Evolutionary conservation across 139 green algal species (phyloP), one percentile per base, ranked within the genome.

Genomic region (Choricystis sp.): DNA sequence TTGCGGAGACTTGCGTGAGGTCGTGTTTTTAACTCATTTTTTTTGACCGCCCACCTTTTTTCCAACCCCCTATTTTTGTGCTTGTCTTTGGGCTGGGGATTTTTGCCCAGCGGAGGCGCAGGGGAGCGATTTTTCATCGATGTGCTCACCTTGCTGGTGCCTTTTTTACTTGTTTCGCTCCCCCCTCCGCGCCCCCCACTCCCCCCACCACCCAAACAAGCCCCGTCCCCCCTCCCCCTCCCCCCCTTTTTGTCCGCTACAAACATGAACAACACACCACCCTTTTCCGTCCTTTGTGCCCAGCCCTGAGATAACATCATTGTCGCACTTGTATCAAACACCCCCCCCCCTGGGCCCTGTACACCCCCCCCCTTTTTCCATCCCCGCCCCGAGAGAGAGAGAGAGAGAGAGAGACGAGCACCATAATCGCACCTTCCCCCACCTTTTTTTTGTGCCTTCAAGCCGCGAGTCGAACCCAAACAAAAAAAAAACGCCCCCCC

Each of bases 1-100:
- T n/a, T n/a, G n/a, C n/a, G n/a, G n/a, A n/a, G n/a, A n/a, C n/a
- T n/a, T n/a, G n/a, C n/a, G n/a, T n/a, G n/a, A n/a, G n/a, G 55
- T 66, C 29, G 56, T 49, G 31, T 30, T 66, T 57, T 56, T 23
- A 20, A 66, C 61, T 57, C 29, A 29, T 59, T 59, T 25, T 59
- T 66, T 52, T 52, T 52, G 9, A 9, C 16, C 40, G 9, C 40
- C 40, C 9, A 52, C 40, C 9, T 9, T 52, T 52, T 52, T 16
- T 52, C 40, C n/a, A n/a, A n/a, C n/a, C n/a, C n/a, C n/a, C 40
- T 52, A 9, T 52, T 52, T 52, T 52, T 52, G n/a, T 52, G 9
- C 40, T 52, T 52, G 9, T 52, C 40, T 16, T 21, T 21, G 40
- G 16, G 9, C 16, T 52, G 40, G 16, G 9, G 40, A 52, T 52